Evolutionary conservation across 768 basidiomycete genomes (phyloP).

Genomic region (Trametes maxima): DNA sequence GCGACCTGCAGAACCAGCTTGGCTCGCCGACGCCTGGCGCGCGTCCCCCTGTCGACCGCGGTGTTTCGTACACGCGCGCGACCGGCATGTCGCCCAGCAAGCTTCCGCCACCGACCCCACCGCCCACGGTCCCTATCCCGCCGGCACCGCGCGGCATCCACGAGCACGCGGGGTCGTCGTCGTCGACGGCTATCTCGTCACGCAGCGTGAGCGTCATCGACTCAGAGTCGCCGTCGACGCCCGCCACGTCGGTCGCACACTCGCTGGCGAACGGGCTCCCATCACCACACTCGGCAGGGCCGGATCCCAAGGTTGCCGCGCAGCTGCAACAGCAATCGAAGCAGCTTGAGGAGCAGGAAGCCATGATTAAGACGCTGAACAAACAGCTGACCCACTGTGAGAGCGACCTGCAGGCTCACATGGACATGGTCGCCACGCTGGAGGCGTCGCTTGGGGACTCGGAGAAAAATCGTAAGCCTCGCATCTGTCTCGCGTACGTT

Average conservation of each 20-base stretch:
- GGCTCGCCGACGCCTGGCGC: constrained; percentile 47
- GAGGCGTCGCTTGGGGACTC: constrained; percentile 88
- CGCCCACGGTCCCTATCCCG: constrained; percentile 84
- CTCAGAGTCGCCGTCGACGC: constrained; percentile 66
- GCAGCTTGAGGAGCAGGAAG: constrained; percentile 80
- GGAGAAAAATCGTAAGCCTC: constrained; percentile 84
- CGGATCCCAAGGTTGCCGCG: constrained; percentile 57
- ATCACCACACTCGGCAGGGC: constrained; percentile 28
- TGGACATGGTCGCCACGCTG: constrained; percentile 83
- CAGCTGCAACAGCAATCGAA: constrained; percentile 76
- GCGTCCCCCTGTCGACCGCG: constrained; percentile 49
- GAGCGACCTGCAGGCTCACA: constrained; percentile 86
- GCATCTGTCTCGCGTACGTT: constrained; percentile 14
- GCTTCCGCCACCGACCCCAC: constrained; percentile 85
- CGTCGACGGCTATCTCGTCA: constrained; percentile 51
- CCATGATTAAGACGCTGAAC: constrained; percentile 91
- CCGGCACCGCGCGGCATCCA: constrained; percentile 64
- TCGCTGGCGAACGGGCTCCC: constrained; percentile 37
- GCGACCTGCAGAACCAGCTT: constrained; percentile 78
- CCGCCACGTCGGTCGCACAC: constrained; percentile 46
- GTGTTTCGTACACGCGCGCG: constrained; percentile 47
- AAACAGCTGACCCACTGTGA: constrained; percentile 95
- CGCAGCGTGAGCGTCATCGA: constrained; percentile 61
- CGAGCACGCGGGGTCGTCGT: constrained; percentile 62
- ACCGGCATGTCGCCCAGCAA: constrained; percentile 68